Evolutionary conservation across 1,139 yeast genomes (phyloP), one percentile per base, ranked within the genome.

Genomic region (Spencermartinsiella ligniputridi): DNA sequence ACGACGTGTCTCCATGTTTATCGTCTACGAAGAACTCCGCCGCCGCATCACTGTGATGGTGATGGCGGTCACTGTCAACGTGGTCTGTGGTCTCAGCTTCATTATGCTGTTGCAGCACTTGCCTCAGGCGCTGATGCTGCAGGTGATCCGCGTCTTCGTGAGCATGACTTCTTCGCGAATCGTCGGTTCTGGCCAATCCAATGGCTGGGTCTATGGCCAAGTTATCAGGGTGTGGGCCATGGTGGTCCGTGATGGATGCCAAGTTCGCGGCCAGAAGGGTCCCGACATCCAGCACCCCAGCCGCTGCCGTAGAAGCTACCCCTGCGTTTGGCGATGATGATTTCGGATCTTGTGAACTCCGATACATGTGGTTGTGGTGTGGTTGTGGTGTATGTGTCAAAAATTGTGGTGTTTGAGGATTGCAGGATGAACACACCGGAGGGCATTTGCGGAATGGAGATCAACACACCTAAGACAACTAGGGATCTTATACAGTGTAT

Each of bases 191-290:
- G n/a, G 27, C 40, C 42, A 32, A 18, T 8, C 44, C 41, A 15
- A 52, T 52, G 36, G 47, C 46, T 5, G 55, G 55, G 33, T 52
- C 55, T 17, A 52, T 52, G 19, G 51, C 54, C 13, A 41, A 41
- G 27, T 35, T 19, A 43, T 39, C 45, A 42, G 40, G 37, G 35
- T 45, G 45, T 12, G 22, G 19, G 39, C 41, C 20, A 16, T 39
- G 47, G 9, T 24, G 32, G 17, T 44, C 47, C 11, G 47, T 47
- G 30, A 48, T 46, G 17, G 54, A 42, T 11, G 48, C 51, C 37
- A 41, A 35, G 34, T 44, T 27, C 33, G 37, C 40, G 11, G 40
- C 40, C 20, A 37, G 19, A 9, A 37, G n/a, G 11, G 25, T 37
- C 20, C 40, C 40, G 11, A 37, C 40, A 15, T 37, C 40, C 33